Evolutionary conservation across 2,329 filamentous ascomycete genomes (phyloP), one percentile per base, ranked within the genome.

Genomic region (Diaporthe amygdali): DNA sequence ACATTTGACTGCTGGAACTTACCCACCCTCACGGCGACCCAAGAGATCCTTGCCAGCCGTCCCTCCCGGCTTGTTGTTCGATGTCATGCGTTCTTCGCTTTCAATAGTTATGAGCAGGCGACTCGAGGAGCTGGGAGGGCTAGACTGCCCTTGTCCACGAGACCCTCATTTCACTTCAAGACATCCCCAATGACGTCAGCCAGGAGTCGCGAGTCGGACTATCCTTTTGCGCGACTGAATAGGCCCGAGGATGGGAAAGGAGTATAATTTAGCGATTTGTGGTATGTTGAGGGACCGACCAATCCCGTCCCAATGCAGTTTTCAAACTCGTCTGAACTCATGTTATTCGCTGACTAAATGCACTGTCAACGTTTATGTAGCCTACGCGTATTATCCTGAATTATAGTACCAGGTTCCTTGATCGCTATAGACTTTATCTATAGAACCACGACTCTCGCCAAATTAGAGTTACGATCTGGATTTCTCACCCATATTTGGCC

Each of bases 121-220:
- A 46, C 41, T 56, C 27, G 52, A 15, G 39, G 10, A 47, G 27
- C 20, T 25, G 22, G 34, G 22, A 7, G 12, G 2, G 9, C 4
- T 14, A n/a, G 47, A 54, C 15, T 8, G 54, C 15, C 17, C 34
- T 25, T 15, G n/a, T 2, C 56, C 41, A 63, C 39, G 39, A 63
- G 56, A 46, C 39, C 56, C 56, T 63, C 56, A 46, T 41, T 15
- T 22, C 56, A 15, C 37, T 32, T 27, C 10, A 32, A 22, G 15
- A 34, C 14, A 68, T 46, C 30, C 17, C 52, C 39, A 47, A 46
- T 68, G 66, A 68, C 66, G 66, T 68, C 66, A 55, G 25, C 34
- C 41, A 47, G 20, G n/a, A 3, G 5, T 30, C 41, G 41, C 59
- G 41, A 47, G 10, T 46, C 59, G 59, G 59, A 34, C 59, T 47